phyloP scores from a whole-genome alignment of 208 protist species.

The Porcisia deanei region DNA sequence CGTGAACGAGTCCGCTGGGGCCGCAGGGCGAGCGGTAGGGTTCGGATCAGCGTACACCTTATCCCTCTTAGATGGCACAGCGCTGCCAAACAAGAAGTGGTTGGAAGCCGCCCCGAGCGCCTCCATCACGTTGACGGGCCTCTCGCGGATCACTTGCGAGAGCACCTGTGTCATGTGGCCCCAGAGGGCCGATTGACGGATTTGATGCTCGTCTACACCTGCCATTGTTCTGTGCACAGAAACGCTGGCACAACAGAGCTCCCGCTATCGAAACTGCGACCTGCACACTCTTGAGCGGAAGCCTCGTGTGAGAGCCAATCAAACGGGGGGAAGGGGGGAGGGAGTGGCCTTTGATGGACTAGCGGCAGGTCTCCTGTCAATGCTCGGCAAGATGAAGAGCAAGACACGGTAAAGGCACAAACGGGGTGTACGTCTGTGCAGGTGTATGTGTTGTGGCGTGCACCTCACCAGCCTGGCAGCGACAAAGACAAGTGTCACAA shows the following conservation, averaged over 20 bases:
- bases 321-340: neutral
- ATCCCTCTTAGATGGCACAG: slow-evolving; percentile 57
- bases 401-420: neutral
- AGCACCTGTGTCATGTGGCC: slow-evolving; percentile 85
- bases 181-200: slow-evolving; percentile 81
- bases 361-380: neutral
- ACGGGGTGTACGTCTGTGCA: neutral
- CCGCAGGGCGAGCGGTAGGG: slow-evolving; percentile 53
- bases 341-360: neutral
- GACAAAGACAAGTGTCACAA: neutral
- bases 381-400: neutral
- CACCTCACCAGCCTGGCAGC: neutral
- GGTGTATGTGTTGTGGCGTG: neutral
- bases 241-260: neutral
- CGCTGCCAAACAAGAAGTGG: slow-evolving; percentile 62
- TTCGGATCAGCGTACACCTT: slow-evolving; percentile 66
- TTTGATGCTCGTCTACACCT: slow-evolving; percentile 55
- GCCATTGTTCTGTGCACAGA: slow-evolving; percentile 30
- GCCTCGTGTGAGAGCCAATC: neutral
- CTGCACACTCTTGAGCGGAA: neutral
- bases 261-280: neutral
- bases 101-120: slow-evolving; percentile 70
- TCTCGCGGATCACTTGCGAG: slow-evolving; percentile 72
- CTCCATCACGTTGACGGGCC: slow-evolving; percentile 67
- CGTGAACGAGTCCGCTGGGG: slow-evolving; percentile 60